A percentile compares a stretch with the other conserved stretches of the same genome.
Evolutionary conservation across 2,329 filamentous ascomycete genomes (phyloP).

Genomic region (Atkinsonella texensis): DNA sequence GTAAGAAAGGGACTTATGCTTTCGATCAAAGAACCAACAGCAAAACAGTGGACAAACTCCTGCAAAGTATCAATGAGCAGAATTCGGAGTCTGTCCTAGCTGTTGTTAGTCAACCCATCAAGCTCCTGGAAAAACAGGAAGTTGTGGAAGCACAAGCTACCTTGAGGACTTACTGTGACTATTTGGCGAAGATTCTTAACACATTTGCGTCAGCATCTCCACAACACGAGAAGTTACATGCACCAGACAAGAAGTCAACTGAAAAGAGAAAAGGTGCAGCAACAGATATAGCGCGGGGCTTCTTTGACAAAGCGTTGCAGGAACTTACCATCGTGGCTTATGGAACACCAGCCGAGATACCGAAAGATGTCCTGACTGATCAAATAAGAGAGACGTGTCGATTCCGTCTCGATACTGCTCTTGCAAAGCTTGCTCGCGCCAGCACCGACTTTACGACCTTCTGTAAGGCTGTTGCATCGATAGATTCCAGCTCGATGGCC

Average conservation of each 20-base stretch:
- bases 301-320: conserved; percentile 31
- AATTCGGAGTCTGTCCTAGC: conserved; percentile 43
- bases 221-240: neutral
- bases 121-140: conserved; percentile 15
- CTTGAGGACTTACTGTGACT: conserved; percentile 40
- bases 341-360: conserved; percentile 30
- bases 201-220: conserved; percentile 17
- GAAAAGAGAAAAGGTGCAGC: conserved; percentile 14
- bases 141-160: conserved; percentile 16
- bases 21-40: conserved; percentile 81
- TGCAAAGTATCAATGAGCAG: conserved; percentile 45
- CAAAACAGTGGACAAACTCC: conserved; percentile 67
- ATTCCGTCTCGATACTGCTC: conserved; percentile 44
- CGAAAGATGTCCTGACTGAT: conserved; percentile 34
- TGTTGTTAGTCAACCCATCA: conserved; percentile 33
- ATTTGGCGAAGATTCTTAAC: conserved; percentile 40
- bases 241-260: neutral
- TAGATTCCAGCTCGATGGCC: conserved; percentile 37
- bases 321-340: conserved; percentile 46
- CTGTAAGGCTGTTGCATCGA: conserved; percentile 40
- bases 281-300: conserved; percentile 13
- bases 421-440: conserved; percentile 44
- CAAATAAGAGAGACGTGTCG: conserved; percentile 41
- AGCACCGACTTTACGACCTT: conserved; percentile 40
- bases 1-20: conserved; percentile 57